Evolutionary conservation across 2,329 filamentous ascomycete genomes (phyloP), one percentile per base, ranked within the genome.

Genomic region (Cladophialophora psammophila): DNA sequence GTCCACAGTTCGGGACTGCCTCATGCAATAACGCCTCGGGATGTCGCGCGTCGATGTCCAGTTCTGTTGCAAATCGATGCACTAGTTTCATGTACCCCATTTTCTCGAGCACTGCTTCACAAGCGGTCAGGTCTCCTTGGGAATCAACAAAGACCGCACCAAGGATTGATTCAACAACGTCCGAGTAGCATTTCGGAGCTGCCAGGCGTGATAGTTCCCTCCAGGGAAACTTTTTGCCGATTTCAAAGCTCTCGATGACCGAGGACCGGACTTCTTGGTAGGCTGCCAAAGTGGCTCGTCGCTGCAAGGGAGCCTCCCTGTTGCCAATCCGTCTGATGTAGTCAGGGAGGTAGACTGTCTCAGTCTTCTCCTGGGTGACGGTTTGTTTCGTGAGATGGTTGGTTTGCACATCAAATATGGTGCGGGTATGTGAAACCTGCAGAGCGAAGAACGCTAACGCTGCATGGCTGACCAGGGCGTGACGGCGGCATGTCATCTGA

Each of bases 131-230:
- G 0, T 85, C 83, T 0, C 90, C 91, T 0, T 84, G 72, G 0
- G 84, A 91, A 76, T 98, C 95, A 20, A 97, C 82, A 82, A 91
- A 97, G 0, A 97, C 84, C 0, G 93, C 94, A 0, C 92, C 94
- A 0, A 98, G 78, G 0, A 96, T 76, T 36, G 87, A 87, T 80
- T 98, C 94, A 9, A 97, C 83, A 7, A 97, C 80, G 76, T 97
- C 94, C 0, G 91, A 94, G 78, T 91, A 90, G 77, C 92, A 91
- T 75, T 97, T 97, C 15, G 87, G 87, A 0, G 89, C 84, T 13
- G 85, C 83, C 0, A 96, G 81, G 0, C 85, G 83, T 0, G 88
- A 82, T 0, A 98, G 85, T 0, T 88, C 78, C 1, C 86, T 82
- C 94, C 94, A 98, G 0, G 94, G 95, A 74, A 94, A 96, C 15